Percentiles rank a stretch among this genome's conserved stretches.
Conservation (phyloP, 129 eudicot species). For the Lactuca saligna region DNA sequence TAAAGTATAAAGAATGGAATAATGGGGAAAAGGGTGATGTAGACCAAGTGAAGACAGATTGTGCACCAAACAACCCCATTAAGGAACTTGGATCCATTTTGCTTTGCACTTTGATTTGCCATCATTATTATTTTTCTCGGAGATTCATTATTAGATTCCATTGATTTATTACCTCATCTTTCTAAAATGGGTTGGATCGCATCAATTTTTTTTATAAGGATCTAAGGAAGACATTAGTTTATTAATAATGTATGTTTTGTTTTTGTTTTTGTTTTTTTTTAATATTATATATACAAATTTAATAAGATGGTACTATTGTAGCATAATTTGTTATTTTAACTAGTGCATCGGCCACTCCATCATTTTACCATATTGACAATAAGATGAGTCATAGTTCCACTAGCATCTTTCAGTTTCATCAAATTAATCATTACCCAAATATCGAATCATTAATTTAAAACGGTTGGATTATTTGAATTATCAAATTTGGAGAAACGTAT, state of each 20-base stretch:
- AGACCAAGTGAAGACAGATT: slow-evolving; percentile 37
- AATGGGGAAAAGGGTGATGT: slow-evolving; percentile 27
- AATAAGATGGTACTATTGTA: not conserved
- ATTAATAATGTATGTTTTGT: not conserved
- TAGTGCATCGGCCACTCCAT: slow-evolving; percentile 27
- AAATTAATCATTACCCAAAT: not conserved
- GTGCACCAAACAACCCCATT: slow-evolving; percentile 39
- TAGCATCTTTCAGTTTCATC: slow-evolving; percentile 5
- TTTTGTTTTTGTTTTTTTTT: not conserved
- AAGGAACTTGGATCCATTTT: slow-evolving; percentile 41
- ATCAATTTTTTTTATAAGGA: not conserved
- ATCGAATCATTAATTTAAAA: not conserved
- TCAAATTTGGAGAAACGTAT: too few species aligned
- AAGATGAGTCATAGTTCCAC: slow-evolving; percentile 24
- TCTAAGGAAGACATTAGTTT: not conserved
- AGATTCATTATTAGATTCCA: slow-evolving; percentile 45
- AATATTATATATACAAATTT: not conserved
- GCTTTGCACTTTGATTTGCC: slow-evolving; percentile 29
- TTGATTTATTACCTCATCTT: slow-evolving; percentile 26
- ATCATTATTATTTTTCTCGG: slow-evolving; percentile 26
- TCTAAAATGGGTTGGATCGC: not conserved
- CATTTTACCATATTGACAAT: slow-evolving; percentile 18
- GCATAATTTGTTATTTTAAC: not conserved
- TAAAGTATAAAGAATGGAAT: slow-evolving; percentile 4
- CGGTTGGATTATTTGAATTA: too few species aligned